Evolutionary conservation across 2,329 filamentous ascomycete species (phyloP).

Genomic region (Monilinia aucupariae): DNA sequence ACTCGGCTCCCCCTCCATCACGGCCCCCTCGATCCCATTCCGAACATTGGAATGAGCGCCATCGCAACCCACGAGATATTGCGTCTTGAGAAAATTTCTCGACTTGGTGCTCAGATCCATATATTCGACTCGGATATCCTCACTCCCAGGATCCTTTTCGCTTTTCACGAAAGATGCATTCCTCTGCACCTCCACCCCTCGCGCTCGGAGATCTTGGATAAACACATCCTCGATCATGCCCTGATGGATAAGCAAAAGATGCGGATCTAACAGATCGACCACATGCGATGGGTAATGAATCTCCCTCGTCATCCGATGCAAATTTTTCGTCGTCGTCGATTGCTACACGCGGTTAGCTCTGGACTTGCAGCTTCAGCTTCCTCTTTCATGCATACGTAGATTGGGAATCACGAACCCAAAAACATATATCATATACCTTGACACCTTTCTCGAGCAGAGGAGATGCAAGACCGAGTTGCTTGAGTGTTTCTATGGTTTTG

Average conservation of each 20-base stretch:
- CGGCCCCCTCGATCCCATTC: conserved; percentile 45
- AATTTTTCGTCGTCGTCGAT: conserved; percentile 19
- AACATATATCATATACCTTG: conserved; percentile 52
- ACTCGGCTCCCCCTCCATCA: conserved; percentile 54
- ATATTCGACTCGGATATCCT: conserved; percentile 39
- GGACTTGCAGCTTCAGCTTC: conserved; percentile 31
- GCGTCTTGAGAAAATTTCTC: conserved; percentile 49
- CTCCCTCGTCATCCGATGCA: conserved; percentile 36
- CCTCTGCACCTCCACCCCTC: conserved; percentile 44
- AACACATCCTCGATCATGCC: conserved; percentile 46
- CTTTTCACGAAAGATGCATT: conserved; percentile 42
- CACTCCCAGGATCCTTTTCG: conserved; percentile 24
- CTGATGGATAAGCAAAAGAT: conserved; percentile 48
- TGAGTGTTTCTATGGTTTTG: conserved; percentile 57
- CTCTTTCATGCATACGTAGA: neutral
- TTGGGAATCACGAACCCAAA: conserved; percentile 46
- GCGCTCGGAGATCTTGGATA: conserved; percentile 47
- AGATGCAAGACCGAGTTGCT: conserved; percentile 53
- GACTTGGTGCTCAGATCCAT: conserved; percentile 49
- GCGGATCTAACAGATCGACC: conserved; percentile 31
- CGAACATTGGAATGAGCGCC: conserved; percentile 49
- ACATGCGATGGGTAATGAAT: conserved; percentile 31
- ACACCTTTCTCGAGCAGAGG: conserved; percentile 51
- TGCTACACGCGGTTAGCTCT: conserved; percentile 35
- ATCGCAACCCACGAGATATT: conserved; percentile 61